A percentile compares a stretch with the other conserved stretches of the same genome.
Conservation (phyloP, 257 asterid genomes). For the Gynochthodes officinalis region DNA sequence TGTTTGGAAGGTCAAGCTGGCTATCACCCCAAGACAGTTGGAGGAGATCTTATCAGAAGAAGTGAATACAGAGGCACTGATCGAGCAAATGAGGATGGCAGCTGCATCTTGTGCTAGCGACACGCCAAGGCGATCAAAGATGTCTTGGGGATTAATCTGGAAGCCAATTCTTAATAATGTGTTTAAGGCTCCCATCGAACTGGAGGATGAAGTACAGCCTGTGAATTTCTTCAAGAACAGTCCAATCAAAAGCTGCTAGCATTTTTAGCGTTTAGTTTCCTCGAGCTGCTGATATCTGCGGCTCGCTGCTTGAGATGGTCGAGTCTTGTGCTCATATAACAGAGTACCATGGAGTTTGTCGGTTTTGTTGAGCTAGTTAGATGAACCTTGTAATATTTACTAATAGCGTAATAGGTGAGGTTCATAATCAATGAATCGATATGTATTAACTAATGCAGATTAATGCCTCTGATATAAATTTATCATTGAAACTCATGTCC, state of each 20-base stretch:
- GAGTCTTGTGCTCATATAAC: neutral
- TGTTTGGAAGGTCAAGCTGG: constrained; percentile 68
- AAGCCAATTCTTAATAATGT: constrained; percentile 27
- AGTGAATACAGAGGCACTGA: constrained; percentile 56
- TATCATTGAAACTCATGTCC: neutral
- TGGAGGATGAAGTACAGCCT: constrained; percentile 11
- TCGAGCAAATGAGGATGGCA: constrained; percentile 67
- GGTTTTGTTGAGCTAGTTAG: neutral
- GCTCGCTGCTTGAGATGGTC: neutral
- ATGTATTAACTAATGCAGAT: neutral
- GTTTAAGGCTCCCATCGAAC: constrained; percentile 16
- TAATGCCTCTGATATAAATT: neutral
- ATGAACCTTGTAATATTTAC: neutral
- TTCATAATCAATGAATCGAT: constrained; percentile 9
- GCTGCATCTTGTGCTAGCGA: constrained; percentile 33
- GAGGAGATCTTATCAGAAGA: constrained; percentile 57
- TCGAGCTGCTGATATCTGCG: no score
- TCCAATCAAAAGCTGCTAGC: constrained; percentile 1
- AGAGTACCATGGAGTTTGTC: neutral
- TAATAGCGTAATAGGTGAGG: neutral
- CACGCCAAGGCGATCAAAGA: constrained; percentile 20
- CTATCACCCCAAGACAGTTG: constrained; percentile 43
- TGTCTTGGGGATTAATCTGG: constrained; percentile 34
- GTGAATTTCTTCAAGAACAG: constrained; percentile 10
- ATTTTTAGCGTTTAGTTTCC: no score